A percentile compares a stretch with the other conserved stretches of the same genome.
These are phyloP conservation scores for Alnus rubra DNA, from an alignment of 306 rosid species.

Conservation along the genomic window DNA sequence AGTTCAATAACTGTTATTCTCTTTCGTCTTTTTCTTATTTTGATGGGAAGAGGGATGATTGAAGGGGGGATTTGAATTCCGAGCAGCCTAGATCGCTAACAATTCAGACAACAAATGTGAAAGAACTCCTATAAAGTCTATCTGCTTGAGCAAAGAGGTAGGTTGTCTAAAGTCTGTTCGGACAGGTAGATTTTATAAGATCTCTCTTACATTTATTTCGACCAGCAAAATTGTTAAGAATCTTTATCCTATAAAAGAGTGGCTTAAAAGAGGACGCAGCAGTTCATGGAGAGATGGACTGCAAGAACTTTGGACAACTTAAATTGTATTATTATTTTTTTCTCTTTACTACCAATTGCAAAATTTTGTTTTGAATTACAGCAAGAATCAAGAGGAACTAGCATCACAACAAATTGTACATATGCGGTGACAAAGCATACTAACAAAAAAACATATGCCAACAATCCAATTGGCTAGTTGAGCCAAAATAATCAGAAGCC, in stretches of 20 bases:
- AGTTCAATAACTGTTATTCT: background rate
- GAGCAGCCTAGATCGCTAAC: too few species aligned
- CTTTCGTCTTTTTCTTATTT: background rate
- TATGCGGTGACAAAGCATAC: background rate
- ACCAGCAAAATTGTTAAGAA: too few species aligned
- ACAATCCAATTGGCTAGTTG: constrained; percentile 17
- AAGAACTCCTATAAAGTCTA: too few species aligned
- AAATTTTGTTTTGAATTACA: background rate
- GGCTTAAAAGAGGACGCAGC: background rate
- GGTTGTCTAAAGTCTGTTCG: too few species aligned
- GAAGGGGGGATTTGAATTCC: too few species aligned
- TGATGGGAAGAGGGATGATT: background rate
- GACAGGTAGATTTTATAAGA: too few species aligned
- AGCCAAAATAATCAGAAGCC: constrained; percentile 13
- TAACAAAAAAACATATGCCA: constrained; percentile 4
- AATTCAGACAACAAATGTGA: too few species aligned
- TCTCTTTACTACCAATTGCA: background rate
- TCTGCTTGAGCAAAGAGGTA: too few species aligned
- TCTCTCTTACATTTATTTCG: too few species aligned
- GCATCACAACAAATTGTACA: constrained; percentile 20
- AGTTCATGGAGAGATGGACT: background rate
- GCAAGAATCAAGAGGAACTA: background rate
- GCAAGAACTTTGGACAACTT: background rate
- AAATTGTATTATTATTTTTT: constrained; percentile 32
- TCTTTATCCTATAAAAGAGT: background rate